These are phyloP conservation scores for Pseudonitzschia multiseries DNA, from an alignment of 108 stramenopile genomes.

Conservation along the genomic window DNA sequence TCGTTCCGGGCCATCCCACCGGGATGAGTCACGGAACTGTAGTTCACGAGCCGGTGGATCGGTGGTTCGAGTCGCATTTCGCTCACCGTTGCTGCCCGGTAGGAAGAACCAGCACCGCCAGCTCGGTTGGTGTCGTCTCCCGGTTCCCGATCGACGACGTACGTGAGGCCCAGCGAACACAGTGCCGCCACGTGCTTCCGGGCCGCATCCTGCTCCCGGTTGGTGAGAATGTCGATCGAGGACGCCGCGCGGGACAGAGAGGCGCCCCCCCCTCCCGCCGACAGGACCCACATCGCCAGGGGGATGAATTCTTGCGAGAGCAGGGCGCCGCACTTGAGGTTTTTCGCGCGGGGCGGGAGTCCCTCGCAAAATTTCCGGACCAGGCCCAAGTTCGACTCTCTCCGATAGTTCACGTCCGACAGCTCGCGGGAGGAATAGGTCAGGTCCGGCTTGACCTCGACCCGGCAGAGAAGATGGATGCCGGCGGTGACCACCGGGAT, in stretches of 20 bases:
- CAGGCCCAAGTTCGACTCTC: constrained; percentile 60
- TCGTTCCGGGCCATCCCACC: neutral
- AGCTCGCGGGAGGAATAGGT: constrained; percentile 61
- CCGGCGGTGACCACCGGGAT: constrained; percentile 69
- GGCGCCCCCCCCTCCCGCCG: constrained; percentile 50
- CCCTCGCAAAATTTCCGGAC: constrained; percentile 72
- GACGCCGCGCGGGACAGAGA: constrained; percentile 67
- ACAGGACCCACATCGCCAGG: constrained; percentile 66
- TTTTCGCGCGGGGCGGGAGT: constrained; percentile 41
- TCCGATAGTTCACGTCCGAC: constrained; percentile 53
- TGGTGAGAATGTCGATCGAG: constrained; percentile 63
- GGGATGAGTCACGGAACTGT: constrained; percentile 20
- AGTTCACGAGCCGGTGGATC: constrained; percentile 62
- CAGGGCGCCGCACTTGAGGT: constrained; percentile 3
- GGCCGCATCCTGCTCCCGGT: constrained; percentile 57
- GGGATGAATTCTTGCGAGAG: constrained; percentile 62
- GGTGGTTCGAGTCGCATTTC: constrained; percentile 74
- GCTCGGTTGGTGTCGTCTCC: constrained; percentile 4
- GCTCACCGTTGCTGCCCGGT: neutral
- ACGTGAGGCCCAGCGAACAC: constrained; percentile 71
- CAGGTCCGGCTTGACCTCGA: constrained; percentile 70
- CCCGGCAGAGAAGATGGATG: constrained; percentile 76
- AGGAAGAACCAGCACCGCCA: neutral
- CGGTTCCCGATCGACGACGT: constrained; percentile 45
- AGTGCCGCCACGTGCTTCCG: constrained; percentile 59